Evolutionary conservation across 1,139 yeast species (phyloP).

Genomic region (Yamadazyma triangularis): DNA sequence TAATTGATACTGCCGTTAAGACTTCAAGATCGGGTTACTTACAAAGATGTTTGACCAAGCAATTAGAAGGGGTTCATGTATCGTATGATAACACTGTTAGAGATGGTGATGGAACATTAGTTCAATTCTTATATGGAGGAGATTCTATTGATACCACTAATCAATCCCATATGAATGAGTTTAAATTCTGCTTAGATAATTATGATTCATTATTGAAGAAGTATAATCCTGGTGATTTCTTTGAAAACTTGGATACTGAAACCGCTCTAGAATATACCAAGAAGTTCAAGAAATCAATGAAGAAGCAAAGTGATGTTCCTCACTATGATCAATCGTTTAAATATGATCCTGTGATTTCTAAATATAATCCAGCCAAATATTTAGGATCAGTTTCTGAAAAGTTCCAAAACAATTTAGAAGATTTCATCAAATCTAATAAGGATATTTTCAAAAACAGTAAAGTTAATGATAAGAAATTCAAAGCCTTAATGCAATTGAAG

Average conservation of each 20-base stretch:
- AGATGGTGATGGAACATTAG: conserved; percentile 89
- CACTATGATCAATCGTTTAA: conserved; percentile 61
- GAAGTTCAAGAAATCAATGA: conserved; percentile 71
- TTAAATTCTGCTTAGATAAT: conserved; percentile 89
- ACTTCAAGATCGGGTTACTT: conserved; percentile 98
- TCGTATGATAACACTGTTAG: conserved; percentile 94
- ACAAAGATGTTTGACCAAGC: conserved; percentile 98
- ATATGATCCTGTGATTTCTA: conserved; percentile 86
- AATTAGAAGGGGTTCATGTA: conserved; percentile 94
- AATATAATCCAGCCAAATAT: conserved; percentile 82
- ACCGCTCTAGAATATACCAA: conserved; percentile 76
- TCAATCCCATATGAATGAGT: conserved; percentile 91
- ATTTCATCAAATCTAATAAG: conserved; percentile 54
- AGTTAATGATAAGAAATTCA: conserved; percentile 80
- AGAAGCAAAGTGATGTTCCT: conserved; percentile 60
- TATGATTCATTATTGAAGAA: conserved; percentile 81
- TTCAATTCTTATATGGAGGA: conserved; percentile 97
- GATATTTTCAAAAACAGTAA: conserved; percentile 52
- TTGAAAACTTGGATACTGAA: conserved; percentile 65
- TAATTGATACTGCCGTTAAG: conserved; percentile 98
- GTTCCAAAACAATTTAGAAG: conserved; percentile 77
- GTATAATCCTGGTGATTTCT: conserved; percentile 66
- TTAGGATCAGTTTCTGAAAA: conserved; percentile 91
- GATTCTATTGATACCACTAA: conserved; percentile 93
- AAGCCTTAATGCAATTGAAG: conserved; percentile 95